Base-by-base conservation (phyloP, 2,329 filamentous ascomycete genomes). In the Leptosphaerulina australis region DNA sequence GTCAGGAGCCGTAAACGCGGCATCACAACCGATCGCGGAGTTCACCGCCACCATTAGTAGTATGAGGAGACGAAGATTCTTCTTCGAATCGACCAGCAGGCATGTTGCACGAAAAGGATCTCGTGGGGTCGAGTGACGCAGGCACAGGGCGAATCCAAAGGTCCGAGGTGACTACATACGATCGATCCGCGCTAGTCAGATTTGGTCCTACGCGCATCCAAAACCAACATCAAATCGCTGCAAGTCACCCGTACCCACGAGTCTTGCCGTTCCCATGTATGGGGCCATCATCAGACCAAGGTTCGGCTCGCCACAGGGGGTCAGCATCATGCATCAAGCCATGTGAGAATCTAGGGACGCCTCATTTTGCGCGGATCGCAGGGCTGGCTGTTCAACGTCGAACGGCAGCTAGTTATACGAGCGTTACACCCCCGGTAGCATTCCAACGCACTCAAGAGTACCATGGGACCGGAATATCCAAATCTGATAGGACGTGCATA, bases 401-500 rank as follows among this genome's bases (percentile, higher is more conserved):
- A 43, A 40, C 48, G 48, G 36, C 41, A 41, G 41, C 48, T 46
- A 40, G 41, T 25, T 43, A 51, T 51, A 46, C 41, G 31, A 51
- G 41, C 41, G 48, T 51, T 51, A 46, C 48, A 51, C 41, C 48
- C 48, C 40, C 36, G 48, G 36, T 46, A 51, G 31, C 48, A 51
- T 51, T 51, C 48, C 48, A 41, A 33, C 36, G 31, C 43, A 51
- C 30, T 33, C 41, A 41, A 18, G 34, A 30, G 36, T 41, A 51
- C 48, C 41, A 46, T 46, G 48, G 48, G 21, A 36, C 25, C 35
- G 48, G 48, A 41, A 51, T 43, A 25, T 30, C 48, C 41, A 36
- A 28, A 51, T 41, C 30, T 37, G 26, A 41, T 25, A 37, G 41
- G 41, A 51, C 36, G 31, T 51, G 41, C 48, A 51, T 51, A 31